Conservation (phyloP, 345 rosid genomes). For the Cardiospermum halicacabum region DNA sequence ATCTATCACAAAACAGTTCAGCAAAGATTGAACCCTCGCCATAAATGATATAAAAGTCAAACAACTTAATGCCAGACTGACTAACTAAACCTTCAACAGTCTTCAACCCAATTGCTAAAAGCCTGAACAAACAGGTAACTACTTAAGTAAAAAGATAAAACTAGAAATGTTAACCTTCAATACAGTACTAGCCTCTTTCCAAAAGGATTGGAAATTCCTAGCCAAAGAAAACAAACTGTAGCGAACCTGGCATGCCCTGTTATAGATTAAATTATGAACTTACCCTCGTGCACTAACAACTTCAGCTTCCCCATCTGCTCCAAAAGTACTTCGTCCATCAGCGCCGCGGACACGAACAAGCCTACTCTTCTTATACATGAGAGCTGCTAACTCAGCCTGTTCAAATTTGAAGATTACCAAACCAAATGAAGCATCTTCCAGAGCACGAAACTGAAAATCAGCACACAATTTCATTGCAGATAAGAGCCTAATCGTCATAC, state of each 20-base stretch:
- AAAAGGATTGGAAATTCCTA: not conserved
- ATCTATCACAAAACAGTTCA: not conserved
- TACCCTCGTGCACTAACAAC: constrained; percentile 99
- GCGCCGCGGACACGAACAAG: constrained; percentile 82
- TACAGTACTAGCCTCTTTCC: no score
- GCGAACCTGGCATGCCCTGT: not conserved
- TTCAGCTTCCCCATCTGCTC: constrained; percentile 83
- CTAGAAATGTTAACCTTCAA: not conserved
- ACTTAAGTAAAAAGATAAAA: not conserved
- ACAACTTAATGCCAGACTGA: not conserved
- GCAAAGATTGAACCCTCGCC: not conserved
- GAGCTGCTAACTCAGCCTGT: constrained; percentile 90
- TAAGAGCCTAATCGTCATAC: constrained; percentile 30
- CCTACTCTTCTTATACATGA: constrained; percentile 83
- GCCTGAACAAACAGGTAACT: constrained; percentile 1
- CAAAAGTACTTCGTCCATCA: constrained; percentile 71
- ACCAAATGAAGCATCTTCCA: constrained; percentile 5
- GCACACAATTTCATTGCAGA: not conserved
- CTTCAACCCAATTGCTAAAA: not conserved
- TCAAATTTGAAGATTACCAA: constrained; percentile 16
- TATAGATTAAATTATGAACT: constrained; percentile 20
- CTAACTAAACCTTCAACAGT: not conserved
- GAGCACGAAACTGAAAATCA: not conserved
- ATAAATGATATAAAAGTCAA: not conserved
- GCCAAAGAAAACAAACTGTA: not conserved